Base-by-base conservation (phyloP, 805 yeast genomes). In the Nakazawaea laoshanensis region DNA sequence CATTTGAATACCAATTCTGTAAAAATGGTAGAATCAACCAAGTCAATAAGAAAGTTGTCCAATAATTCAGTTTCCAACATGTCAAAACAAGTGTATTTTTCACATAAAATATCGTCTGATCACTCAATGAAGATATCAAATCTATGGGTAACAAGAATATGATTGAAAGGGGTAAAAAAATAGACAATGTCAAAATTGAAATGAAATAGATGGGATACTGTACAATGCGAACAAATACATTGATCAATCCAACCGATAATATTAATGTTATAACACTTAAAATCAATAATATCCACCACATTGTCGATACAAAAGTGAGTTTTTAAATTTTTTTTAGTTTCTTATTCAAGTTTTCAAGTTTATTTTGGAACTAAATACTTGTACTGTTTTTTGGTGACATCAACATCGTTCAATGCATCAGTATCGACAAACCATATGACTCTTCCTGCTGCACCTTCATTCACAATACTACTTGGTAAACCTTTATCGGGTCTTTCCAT, bases 401-500 rank as follows among this genome's bases (percentile, higher is more conserved):
- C 73, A 31, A 83, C 83, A 49, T 86, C 95, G 29, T 75, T 71
- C 47, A 85, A 72, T 3, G 96, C 96, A 44, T 79, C 95, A 47
- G 86, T 84, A 54, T 89, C 98, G 22, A 89, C 96, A 63, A 89
- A 89, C 98, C 98, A 89, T 6, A 88, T 74, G 4, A 89, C 95
- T 57, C 82, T 80, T 11, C 96, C 96, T 1, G 95, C 95, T n/a
- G 96, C 95, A 19, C 84, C 83, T 57, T 87, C 96, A 52, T 88
- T 88, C 35, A 89, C 95, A 38, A 89, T 80, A 39, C 92, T 77
- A 40, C 92, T 82, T 23, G 98, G 98, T 39, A 89, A 68, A 1
- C 95, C 96, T 63, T 87, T 87, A 52, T 92, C 97, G 3, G 96
- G 96, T 51, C 96, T 74, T 61, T 89, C 97, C 86, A 89, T 82